Evolutionary conservation across 1,284 basidiomycete genomes (phyloP).

Genomic region (Dichomitus squalens): DNA sequence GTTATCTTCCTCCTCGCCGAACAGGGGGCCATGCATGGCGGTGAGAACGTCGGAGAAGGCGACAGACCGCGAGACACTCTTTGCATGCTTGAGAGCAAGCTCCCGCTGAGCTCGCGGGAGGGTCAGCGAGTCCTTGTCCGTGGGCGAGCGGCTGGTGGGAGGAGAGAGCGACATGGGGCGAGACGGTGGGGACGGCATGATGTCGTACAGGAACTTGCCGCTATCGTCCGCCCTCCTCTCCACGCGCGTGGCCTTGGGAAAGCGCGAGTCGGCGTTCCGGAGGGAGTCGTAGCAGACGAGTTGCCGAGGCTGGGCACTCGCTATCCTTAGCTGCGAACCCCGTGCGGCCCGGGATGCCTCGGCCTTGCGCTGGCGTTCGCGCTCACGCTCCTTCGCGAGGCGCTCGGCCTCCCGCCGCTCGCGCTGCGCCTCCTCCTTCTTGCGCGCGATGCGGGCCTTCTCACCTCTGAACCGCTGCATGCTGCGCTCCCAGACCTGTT

Average conservation of each 20-base stretch:
- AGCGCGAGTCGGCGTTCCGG: slow-evolving; percentile 23
- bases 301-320: slow-evolving; percentile 26
- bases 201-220: slow-evolving; percentile 26
- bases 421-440: slow-evolving; percentile 40
- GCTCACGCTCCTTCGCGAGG: slow-evolving; percentile 33
- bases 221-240: slow-evolving; percentile 13
- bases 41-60: slow-evolving; percentile 58
- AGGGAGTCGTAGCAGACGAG: slow-evolving; percentile 33
- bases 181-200: slow-evolving; percentile 27
- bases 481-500: slow-evolving; percentile 55
- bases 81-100: slow-evolving; percentile 22
- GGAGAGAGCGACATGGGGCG: slow-evolving; percentile 19
- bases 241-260: slow-evolving; percentile 20
- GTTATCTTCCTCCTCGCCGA: slow-evolving; percentile 44
- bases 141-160: slow-evolving; percentile 21
- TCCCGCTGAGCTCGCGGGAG: slow-evolving; percentile 28
- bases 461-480: slow-evolving; percentile 45
- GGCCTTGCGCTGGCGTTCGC: slow-evolving; percentile 34
- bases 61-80: slow-evolving; percentile 37
- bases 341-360: slow-evolving; percentile 34
- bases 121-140: slow-evolving; percentile 24
- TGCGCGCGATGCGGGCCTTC: slow-evolving; percentile 38
- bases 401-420: slow-evolving; percentile 31
- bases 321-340: slow-evolving; percentile 26
- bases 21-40: slow-evolving; percentile 63